Base-by-base conservation (phyloP, 1,284 basidiomycete species). In the Serendipita sp. region DNA sequence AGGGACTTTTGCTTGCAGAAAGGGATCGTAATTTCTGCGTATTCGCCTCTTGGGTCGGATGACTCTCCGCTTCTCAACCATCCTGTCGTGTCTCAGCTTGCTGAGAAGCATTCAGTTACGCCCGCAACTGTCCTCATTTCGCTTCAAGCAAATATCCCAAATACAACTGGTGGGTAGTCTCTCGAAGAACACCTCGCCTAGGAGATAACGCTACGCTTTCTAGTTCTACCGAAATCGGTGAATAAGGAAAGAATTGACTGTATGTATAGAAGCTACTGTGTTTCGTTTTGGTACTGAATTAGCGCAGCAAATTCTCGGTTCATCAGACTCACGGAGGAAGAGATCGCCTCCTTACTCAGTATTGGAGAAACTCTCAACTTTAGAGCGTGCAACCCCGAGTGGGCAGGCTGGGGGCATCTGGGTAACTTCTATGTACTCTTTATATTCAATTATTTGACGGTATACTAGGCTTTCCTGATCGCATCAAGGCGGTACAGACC, bases 11-110 rank as follows among this genome's bases (percentile, higher is more conserved):
- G 84, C 75, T 71, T 73, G 35, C 68, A 74, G 61, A 82, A 83
- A 68, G 82, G 82, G 62, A 89, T 91, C 65, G 74, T 78, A 5
- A 68, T 88, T 65, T 85, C 86, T 10, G 83, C 85, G 2, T 91
- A 89, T 76, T 88, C 85, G 1, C 87, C 88, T 3, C 78, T 91
- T 4, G 88, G 88, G 38, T 90, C 87, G 34, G 83, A 87, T 69
- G 79, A 84, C 68, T 83, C 85, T 1, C 84, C 87, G 15, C 79
- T 93, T 49, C 77, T 87, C 68, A 74, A 74, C 60, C 79, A 85
- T 70, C 72, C 74, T n/a, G 70, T 79, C 47, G 81, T 86, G 47
- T 72, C 72, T 64, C 76, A 76, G 71, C 73, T 86, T 43, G 82
- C 84, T 3, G 72, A 74, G 63, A 81, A 80, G 69, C 72, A 85